Evolutionary conservation across 352 stramenopile species (phyloP), one percentile per base, ranked within the genome.

Genomic region (Globisporangium okanoganense): DNA sequence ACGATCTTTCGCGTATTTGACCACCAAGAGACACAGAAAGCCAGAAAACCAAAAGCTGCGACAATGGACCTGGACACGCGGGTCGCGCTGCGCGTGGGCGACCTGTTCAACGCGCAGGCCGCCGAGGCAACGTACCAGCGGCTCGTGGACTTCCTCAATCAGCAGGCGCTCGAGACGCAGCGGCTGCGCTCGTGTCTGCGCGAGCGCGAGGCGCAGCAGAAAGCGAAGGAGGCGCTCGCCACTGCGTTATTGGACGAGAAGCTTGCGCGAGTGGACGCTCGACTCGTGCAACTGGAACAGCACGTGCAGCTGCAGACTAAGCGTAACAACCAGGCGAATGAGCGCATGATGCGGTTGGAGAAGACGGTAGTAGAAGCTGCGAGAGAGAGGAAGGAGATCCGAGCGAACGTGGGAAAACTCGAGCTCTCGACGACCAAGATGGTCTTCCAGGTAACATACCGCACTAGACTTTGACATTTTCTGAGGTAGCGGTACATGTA

Each of bases 141-240:
- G 1, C 77, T 90, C 18, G 79, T 87, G 22, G 71, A 77, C n/a
- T 72, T 83, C 41, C 74, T 90, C 53, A 90, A 90, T 61, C 51
- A 67, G 8, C 81, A 90, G 58, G 66, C 79, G 8, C 50, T 58
- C 53, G 61, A 72, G 49, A 71, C 87, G 20, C 68, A 70, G 31
- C 52, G 61, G 48, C 59, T 88, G 27, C 40, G 74, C 25, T 45
- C 57, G 52, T 70, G 61, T 4, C 38, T 90, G 24, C 61, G 56
- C 5, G 31, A 70, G 22, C 36, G 79, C 5, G 58, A 72, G 31
- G 70, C 76, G 53, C 47, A 72, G 20, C 60, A 71, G 16, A 45
- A 18, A 1, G 57, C 71, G 13, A 22, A 50, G 38, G 55, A 53
- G 9, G 24, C 29, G 29, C 31, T 22, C 14, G 43, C 24, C 18